Conservation (phyloP, 1,284 basidiomycete genomes). For the Calocybe gambosa region DNA sequence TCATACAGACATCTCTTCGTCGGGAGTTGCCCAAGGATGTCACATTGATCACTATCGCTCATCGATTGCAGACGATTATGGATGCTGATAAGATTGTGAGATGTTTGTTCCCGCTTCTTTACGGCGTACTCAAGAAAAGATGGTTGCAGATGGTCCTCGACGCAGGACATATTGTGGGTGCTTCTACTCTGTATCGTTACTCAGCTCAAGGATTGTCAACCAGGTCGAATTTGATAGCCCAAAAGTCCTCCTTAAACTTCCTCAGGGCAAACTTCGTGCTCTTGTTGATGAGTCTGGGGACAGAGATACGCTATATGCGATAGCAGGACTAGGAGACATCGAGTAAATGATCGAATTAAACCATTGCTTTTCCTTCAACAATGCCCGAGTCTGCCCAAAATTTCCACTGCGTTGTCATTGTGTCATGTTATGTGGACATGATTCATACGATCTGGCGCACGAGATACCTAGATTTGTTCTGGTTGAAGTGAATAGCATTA, state of each 20-base stretch:
- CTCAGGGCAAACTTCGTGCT: slow-evolving; percentile 45
- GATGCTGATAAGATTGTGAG: slow-evolving; percentile 50
- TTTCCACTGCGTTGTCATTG: too few relatives aligned
- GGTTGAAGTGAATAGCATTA: too few relatives aligned
- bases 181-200: slow-evolving; percentile 11
- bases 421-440: too few relatives aligned
- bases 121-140: not conserved
- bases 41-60: slow-evolving; percentile 62
- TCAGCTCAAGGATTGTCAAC: not conserved
- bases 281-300: slow-evolving; percentile 59
- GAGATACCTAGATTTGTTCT: too few relatives aligned
- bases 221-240: slow-evolving; percentile 60
- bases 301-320: slow-evolving; percentile 39
- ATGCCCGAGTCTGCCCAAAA: too few relatives aligned
- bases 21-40: slow-evolving; percentile 46
- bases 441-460: too few relatives aligned
- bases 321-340: slow-evolving; percentile 26
- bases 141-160: slow-evolving; percentile 34
- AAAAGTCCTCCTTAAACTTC: slow-evolving; percentile 46
- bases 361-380: too few relatives aligned
- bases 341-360: slow-evolving; percentile 5
- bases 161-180: slow-evolving; percentile 30
- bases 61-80: slow-evolving; percentile 67
- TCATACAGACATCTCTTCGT: slow-evolving; percentile 54
- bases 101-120: slow-evolving; percentile 2